Percentiles rank a stretch among this genome's conserved stretches.
Evolutionary conservation across 2,329 filamentous ascomycete species (phyloP).

Genomic region (Pseudonectria buxi): DNA sequence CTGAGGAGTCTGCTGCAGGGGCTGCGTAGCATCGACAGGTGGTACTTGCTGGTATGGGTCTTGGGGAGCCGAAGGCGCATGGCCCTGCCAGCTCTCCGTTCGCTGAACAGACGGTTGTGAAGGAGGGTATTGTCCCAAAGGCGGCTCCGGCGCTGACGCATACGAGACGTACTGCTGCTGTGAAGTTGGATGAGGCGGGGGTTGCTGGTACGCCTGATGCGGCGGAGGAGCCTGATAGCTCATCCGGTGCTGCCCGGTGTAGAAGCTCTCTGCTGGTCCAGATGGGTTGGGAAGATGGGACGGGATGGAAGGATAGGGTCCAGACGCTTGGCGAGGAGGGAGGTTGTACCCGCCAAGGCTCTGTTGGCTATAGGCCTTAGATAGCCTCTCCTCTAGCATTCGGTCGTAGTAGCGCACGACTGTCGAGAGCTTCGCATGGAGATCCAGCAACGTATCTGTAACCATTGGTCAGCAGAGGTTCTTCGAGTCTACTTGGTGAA

Average conservation of each 20-base stretch:
- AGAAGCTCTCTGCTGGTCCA: conserved; percentile 70
- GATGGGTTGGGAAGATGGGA: conserved; percentile 41
- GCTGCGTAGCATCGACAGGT: conserved; percentile 19
- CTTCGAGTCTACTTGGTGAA: background rate
- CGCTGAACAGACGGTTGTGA: conserved; percentile 41
- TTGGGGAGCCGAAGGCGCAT: conserved; percentile 29
- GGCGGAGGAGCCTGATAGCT: conserved; percentile 47
- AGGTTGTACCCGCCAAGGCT: conserved; percentile 58
- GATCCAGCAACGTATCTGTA: conserved; percentile 80
- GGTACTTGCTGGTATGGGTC: conserved; percentile 25
- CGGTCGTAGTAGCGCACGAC: conserved; percentile 96
- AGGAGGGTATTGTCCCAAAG: conserved; percentile 35
- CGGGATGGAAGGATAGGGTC: conserved; percentile 66
- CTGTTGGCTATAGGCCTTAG: conserved; percentile 85
- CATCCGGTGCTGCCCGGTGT: conserved; percentile 56
- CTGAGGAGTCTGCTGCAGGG: conserved; percentile 22
- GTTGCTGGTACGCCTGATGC: conserved; percentile 22
- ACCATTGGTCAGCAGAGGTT: conserved; percentile 9
- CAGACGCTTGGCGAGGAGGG: conserved; percentile 44
- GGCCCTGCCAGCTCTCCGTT: conserved; percentile 45
- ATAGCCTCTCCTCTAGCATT: conserved; percentile 93
- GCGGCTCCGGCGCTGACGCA: conserved; percentile 32
- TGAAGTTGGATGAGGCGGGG: conserved; percentile 26
- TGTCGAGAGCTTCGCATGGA: conserved; percentile 91
- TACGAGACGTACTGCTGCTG: conserved; percentile 37